A percentile compares a stretch with the other conserved stretches of the same genome.
These are phyloP conservation scores for Botrytis deweyae DNA, from an alignment of 2,329 filamentous ascomycete species.

Conservation along the genomic window DNA sequence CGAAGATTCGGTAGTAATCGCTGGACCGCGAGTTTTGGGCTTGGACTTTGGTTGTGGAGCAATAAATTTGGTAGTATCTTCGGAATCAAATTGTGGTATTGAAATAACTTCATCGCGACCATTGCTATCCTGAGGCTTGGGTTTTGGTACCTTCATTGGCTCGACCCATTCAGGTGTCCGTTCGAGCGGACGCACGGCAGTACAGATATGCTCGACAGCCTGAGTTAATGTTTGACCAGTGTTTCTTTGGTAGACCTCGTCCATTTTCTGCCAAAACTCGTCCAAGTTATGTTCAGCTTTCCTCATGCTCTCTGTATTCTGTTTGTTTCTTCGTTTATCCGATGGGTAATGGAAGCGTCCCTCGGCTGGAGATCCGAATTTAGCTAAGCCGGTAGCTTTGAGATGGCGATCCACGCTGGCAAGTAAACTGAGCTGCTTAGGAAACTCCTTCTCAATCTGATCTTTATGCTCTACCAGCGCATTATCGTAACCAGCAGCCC, in stretches of 20 bases:
- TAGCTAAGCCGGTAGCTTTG: slow-evolving; percentile 3
- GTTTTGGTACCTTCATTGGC: not conserved
- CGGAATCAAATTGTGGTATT: not conserved
- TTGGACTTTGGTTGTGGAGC: slow-evolving; percentile 25
- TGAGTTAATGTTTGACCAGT: slow-evolving; percentile 26
- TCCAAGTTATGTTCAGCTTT: slow-evolving; percentile 46
- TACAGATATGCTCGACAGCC: not conserved
- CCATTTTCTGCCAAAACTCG: slow-evolving; percentile 45
- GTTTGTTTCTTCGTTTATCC: slow-evolving; percentile 47
- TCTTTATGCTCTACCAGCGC: not conserved
- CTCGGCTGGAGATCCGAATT: slow-evolving; percentile 23
- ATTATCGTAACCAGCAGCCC: slow-evolving; percentile 26
- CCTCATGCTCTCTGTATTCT: slow-evolving; percentile 47
- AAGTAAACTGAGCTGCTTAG: not conserved
- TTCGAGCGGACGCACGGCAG: not conserved
- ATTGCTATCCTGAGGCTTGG: not conserved
- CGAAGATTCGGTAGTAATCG: slow-evolving; percentile 7
- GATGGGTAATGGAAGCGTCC: slow-evolving; percentile 44
- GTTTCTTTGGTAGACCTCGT: slow-evolving; percentile 30
- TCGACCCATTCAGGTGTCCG: not conserved
- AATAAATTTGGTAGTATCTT: not conserved
- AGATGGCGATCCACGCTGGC: not conserved
- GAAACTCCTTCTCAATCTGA: not conserved
- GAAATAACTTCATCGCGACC: not conserved
- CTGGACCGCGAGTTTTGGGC: slow-evolving; percentile 32